Percentiles rank a stretch among this genome's conserved stretches.
Conservation (phyloP, 148 eudicot genomes). For the Agrostemma githago region DNA sequence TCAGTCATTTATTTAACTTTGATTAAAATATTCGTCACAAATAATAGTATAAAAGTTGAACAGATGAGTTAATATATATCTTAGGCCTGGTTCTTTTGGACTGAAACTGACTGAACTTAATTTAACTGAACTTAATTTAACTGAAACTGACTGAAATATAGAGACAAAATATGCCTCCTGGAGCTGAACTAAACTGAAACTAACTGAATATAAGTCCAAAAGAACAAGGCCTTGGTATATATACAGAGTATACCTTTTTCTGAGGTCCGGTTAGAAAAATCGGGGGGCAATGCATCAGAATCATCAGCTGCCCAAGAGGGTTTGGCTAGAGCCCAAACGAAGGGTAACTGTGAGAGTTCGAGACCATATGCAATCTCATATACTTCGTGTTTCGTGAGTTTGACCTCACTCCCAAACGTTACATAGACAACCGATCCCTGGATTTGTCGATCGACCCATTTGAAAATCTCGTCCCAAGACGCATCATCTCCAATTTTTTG, state of each 20-base stretch:
- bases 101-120: no score
- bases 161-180: no score
- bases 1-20: no score
- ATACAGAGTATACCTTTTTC: slow-evolving; percentile 14
- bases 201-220: no score
- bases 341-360: slow-evolving; percentile 26
- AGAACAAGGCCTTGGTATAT: no score
- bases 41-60: no score
- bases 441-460: slow-evolving; percentile 35
- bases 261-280: slow-evolving; percentile 2
- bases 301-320: slow-evolving; percentile 28
- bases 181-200: no score
- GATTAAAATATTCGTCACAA: no score
- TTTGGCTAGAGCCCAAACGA: slow-evolving; percentile 35
- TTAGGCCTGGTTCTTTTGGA: no score
- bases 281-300: slow-evolving; percentile 22
- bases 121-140: no score
- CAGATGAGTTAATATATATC: no score
- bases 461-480: slow-evolving; percentile 19
- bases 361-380: slow-evolving; percentile 38
- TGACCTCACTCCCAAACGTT: slow-evolving; percentile 43
- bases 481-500: not conserved
- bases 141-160: no score
- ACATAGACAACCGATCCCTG: slow-evolving; percentile 29
- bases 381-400: slow-evolving; percentile 34